phyloP scores from a whole-genome alignment of 192 early-diverging fungal genomes.

The Coemansia sp. region DNA sequence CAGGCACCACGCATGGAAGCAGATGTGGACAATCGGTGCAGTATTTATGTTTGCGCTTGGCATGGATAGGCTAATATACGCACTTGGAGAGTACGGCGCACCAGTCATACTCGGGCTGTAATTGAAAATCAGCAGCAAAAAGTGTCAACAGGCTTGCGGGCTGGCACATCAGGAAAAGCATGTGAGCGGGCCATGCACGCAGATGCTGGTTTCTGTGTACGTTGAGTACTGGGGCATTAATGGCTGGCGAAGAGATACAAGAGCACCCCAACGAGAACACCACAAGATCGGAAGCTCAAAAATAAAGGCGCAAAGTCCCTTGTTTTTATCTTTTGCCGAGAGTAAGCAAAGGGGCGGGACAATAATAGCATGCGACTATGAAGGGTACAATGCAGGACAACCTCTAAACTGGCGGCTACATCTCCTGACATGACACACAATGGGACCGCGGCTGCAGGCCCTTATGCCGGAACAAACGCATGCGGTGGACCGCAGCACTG shows the following conservation, averaged over 20 bases:
- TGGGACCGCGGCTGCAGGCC: not conserved
- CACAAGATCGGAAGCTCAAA: not conserved
- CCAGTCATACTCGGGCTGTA: too few relatives aligned
- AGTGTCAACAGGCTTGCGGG: not conserved
- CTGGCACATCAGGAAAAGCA: not conserved
- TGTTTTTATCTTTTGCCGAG: not conserved
- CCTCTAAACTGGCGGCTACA: constrained; percentile 2
- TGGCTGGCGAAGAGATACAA: not conserved
- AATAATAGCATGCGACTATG: constrained; percentile 3
- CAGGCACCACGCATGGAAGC: too few relatives aligned
- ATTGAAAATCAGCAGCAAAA: not conserved
- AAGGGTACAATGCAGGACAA: constrained; percentile 2
- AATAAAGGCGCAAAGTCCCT: not conserved
- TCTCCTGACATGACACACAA: constrained; percentile 6
- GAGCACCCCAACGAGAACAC: not conserved
- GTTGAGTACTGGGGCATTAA: not conserved
- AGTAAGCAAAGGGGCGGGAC: not conserved
- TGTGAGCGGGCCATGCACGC: not conserved
- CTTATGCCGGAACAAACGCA: not conserved
- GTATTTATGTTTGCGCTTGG: too few relatives aligned
- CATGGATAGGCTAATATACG: too few relatives aligned
- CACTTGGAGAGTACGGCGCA: not conserved
- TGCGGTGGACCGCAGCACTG: not conserved
- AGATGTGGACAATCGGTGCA: not conserved
- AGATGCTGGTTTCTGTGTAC: too few relatives aligned